Evolutionary conservation across 129 eudicot genomes (phyloP).

Genomic region (Flaveria brownii): DNA sequence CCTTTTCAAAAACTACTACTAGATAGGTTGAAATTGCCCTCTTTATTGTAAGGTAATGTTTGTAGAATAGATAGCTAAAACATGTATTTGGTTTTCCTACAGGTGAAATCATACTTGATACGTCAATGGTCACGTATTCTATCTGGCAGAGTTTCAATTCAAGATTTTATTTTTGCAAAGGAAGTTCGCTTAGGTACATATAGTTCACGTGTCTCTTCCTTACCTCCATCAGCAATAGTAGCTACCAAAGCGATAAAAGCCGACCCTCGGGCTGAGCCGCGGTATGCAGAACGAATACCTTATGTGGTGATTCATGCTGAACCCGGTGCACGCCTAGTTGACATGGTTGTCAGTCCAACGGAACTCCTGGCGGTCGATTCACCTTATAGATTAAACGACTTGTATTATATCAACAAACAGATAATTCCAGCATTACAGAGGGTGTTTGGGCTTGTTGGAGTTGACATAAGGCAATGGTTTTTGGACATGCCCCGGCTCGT

Average conservation of each 20-base stretch:
- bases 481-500: slow-evolving; percentile 75
- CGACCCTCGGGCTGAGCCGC: slow-evolving; percentile 97
- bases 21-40: slow-evolving; percentile 2
- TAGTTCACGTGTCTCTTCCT: slow-evolving; percentile 61
- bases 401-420: slow-evolving; percentile 92
- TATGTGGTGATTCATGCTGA: slow-evolving; percentile 91
- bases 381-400: slow-evolving; percentile 75
- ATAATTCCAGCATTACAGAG: slow-evolving; percentile 91
- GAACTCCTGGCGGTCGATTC: slow-evolving; percentile 78
- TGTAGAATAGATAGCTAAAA: slow-evolving; percentile 19
- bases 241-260: slow-evolving; percentile 82
- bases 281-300: slow-evolving; percentile 86
- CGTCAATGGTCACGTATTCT: slow-evolving; percentile 88
- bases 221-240: slow-evolving; percentile 97
- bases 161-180: slow-evolving; percentile 91
- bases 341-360: slow-evolving; percentile 84
- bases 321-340: slow-evolving; percentile 88
- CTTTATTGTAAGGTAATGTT: slow-evolving; percentile 5
- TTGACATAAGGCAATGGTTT: slow-evolving; percentile 76
- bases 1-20: background rate
- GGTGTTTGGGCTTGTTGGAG: slow-evolving; percentile 90
- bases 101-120: slow-evolving; percentile 67
- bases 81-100: slow-evolving; percentile 2
- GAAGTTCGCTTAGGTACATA: slow-evolving; percentile 93
- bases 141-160: slow-evolving; percentile 79